These are phyloP conservation scores for Metschnikowia chrysomelidarum DNA, from an alignment of 805 yeast genomes.

Conservation along the genomic window DNA sequence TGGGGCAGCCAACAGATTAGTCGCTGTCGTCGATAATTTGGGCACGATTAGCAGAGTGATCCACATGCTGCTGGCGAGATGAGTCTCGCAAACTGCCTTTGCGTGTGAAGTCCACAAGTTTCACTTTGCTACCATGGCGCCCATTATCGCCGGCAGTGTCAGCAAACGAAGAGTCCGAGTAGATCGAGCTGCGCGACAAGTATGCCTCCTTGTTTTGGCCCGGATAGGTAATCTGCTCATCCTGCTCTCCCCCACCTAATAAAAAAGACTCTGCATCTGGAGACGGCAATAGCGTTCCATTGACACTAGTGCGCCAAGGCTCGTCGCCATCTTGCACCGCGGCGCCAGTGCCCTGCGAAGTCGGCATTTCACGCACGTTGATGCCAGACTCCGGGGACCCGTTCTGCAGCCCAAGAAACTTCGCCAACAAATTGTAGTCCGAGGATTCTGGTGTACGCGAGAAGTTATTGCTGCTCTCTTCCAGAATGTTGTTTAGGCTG, in stretches of 20 bases:
- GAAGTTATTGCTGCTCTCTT: conserved; percentile 13
- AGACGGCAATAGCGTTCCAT: conserved; percentile 10
- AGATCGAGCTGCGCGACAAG: conserved; percentile 12
- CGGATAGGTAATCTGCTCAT: background rate
- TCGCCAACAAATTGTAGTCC: conserved; percentile 17
- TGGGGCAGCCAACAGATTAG: background rate
- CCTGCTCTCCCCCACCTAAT: conserved; percentile 3
- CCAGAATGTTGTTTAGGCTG: conserved; percentile 15
- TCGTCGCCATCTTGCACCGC: conserved; percentile 30
- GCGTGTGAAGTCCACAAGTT: conserved; percentile 48
- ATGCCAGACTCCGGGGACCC: conserved; percentile 4
- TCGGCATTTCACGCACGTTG: background rate
- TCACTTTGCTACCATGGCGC: conserved; percentile 28
- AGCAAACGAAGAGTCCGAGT: conserved; percentile 11
- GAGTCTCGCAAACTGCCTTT: conserved; percentile 42
- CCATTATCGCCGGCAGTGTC: conserved; percentile 7
- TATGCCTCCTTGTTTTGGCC: conserved; percentile 1
- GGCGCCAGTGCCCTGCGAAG: too few species aligned
- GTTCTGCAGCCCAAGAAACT: conserved; percentile 14
- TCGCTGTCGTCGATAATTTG: conserved; percentile 36
- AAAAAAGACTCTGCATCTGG: conserved; percentile 15
- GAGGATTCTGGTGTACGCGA: conserved; percentile 17
- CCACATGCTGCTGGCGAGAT: conserved; percentile 32
- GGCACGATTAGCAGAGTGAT: conserved; percentile 33
- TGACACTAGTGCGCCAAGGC: conserved; percentile 22